Base-by-base conservation (phyloP, 176 grass and related monocot genomes). In the bread wheat (Triticum aestivum) region DNA sequence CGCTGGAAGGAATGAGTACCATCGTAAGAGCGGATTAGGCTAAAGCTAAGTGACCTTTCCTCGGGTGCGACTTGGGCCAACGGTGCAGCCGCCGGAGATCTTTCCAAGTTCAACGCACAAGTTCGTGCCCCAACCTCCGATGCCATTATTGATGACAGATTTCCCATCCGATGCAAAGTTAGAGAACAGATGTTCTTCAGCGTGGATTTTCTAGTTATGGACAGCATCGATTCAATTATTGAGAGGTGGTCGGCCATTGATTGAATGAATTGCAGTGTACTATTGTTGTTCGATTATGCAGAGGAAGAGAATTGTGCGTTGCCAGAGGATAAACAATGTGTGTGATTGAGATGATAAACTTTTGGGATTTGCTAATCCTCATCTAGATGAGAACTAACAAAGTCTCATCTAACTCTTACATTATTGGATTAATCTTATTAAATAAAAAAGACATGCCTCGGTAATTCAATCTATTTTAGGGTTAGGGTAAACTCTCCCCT, bases 1-100 rank as follows among this genome's bases (percentile, higher is more conserved):
- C 89, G 84, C 81, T 84, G 87, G 63, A 79, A 54, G 87, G 63
- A 79, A 71, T 41, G 72, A 42, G 54, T 11, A 32, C 27, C 62
- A 61, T 58, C 35, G 37, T 39, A 45, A 4, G 61, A 35, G 32
- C 5, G 11, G 84, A 86, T 77, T 86, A 82, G 84, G 27, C 64
- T 82, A 82, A 47, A 77, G 44, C 44, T 47, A 47, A 13, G 44
- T 13, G 21, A 32, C 61, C 63, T 61, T 76, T 77, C 45, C 29
- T 51, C 23, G 1, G 23, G 10, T 79, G 32, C 41, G 15, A 70
- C 30, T 42, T 33, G 79, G 80, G 35, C 47, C 77, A 71, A 67
- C 3, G 12, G 65, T 1, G 42, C 9, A 34, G 80, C 44, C 67
- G 35, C 59, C 72, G 34, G 71, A 76, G n/a, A 80, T 75, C 61